Evolutionary conservation across 495 filamentous ascomycete genomes (phyloP).

Genomic region (Achaetomiella virescens): DNA sequence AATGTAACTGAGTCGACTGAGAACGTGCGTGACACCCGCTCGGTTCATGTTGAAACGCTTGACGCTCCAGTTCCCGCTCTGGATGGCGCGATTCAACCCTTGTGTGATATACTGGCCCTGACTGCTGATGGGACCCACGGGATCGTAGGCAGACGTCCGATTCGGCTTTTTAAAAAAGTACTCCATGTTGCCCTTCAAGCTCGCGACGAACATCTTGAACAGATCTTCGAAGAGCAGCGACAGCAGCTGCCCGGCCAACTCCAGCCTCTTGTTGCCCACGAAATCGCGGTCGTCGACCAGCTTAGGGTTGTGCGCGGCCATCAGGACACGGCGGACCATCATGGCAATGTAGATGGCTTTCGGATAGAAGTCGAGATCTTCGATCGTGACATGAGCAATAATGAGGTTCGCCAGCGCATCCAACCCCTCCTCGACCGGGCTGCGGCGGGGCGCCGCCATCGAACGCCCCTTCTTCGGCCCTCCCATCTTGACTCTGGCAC

Average conservation of each 20-base stretch:
- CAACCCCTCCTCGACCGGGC: constrained; percentile 77
- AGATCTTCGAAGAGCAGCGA: constrained; percentile 95
- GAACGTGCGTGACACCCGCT: constrained; percentile 92
- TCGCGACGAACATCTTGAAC: constrained; percentile 87
- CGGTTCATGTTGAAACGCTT: constrained; percentile 98
- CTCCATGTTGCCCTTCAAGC: constrained; percentile 85
- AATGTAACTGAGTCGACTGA: constrained; percentile 94
- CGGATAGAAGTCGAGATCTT: constrained; percentile 82
- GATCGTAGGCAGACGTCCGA: constrained; percentile 79
- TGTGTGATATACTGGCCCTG: constrained; percentile 77
- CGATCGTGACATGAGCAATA: constrained; percentile 87
- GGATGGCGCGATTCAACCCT: constrained; percentile 88
- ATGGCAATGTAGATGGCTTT: constrained; percentile 94
- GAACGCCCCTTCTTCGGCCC: constrained; percentile 47
- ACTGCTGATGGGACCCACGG: constrained; percentile 64
- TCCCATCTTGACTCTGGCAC: constrained; percentile 76
- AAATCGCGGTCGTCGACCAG: constrained; percentile 96
- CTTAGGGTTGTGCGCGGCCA: constrained; percentile 81
- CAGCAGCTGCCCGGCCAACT: constrained; percentile 88
- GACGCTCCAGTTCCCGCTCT: constrained; percentile 94
- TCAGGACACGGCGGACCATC: constrained; percentile 89
- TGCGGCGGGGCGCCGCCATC: constrained; percentile 44
- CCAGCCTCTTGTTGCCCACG: constrained; percentile 93
- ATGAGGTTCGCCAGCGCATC: constrained; percentile 88
- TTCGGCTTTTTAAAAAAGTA: constrained; percentile 88